Conservation (phyloP, 2,329 filamentous ascomycete species). For the Arthrinium phaeospermum region DNA sequence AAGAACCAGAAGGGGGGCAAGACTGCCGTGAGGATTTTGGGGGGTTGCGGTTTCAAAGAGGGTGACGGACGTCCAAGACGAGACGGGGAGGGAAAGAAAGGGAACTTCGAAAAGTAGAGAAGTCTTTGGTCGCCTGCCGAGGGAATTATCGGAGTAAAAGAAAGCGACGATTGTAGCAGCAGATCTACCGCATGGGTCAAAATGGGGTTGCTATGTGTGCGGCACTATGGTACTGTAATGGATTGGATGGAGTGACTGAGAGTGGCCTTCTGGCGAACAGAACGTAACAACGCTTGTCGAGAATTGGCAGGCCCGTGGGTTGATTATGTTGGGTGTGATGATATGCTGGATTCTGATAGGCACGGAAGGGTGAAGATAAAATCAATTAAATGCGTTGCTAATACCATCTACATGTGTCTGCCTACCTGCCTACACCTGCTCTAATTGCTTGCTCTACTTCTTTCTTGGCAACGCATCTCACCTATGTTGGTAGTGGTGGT, state of each 20-base stretch:
- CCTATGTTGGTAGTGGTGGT: neutral
- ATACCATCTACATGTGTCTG: neutral
- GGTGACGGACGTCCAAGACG: constrained; percentile 16
- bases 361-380: constrained; percentile 14
- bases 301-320: constrained; percentile 17
- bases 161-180: constrained; percentile 17
- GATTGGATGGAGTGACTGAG: constrained; percentile 12
- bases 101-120: constrained; percentile 15
- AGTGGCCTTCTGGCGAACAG: constrained; percentile 14
- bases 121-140: constrained; percentile 14
- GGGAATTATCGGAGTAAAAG: constrained; percentile 20
- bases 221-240: constrained; percentile 16
- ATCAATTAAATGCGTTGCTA: neutral
- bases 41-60: constrained; percentile 16
- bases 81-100: constrained; percentile 1
- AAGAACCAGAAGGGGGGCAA: constrained; percentile 8
- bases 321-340: constrained; percentile 16
- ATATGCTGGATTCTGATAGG: constrained; percentile 15
- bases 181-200: constrained; percentile 20
- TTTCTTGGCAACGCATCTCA: no score
- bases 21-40: constrained; percentile 4
- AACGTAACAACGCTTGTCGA: constrained; percentile 16
- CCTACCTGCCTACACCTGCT: neutral
- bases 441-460: neutral
- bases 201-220: constrained; percentile 16